Base-by-base conservation (phyloP, 2,329 filamentous ascomycete species). In the Anisogramma anomala region DNA sequence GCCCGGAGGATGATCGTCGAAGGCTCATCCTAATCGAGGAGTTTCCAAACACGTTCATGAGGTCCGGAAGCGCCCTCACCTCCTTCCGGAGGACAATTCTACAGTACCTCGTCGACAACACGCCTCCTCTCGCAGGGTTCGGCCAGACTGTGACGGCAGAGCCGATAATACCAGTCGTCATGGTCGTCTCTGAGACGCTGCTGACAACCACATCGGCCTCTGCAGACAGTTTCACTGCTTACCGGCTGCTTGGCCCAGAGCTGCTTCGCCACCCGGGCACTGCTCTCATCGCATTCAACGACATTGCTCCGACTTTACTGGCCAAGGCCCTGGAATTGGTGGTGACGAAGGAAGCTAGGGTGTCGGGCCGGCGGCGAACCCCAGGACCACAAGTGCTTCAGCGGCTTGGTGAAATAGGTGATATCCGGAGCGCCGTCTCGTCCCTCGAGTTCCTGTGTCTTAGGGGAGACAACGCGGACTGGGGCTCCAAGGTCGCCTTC, bases 401-500 rank as follows among this genome's bases (percentile, higher is more conserved):
- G 50, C 74, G 68, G 20, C 71, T 98, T 0, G 82, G 86, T 0
- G 86, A 94, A 49, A 82, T 86, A 51, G 91, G 91, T 3, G 91
- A 98, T 53, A 81, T 98, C 38, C 77, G 91, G 47, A 96, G 81
- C 58, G 91, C 91, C n/a, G 74, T 94, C 20, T 88, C 87, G 1
- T 84, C 87, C 0, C 70, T 98, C 4, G 87, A 98, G 54, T 96
- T 98, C 53, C 71, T 98, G 10, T 95, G 87, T 55, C 60, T 95
- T 28, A 82, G 85, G 56, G 82, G 82, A 13, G 85, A 91, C 46
- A 70, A 77, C 31, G 72, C 77, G 9, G 78, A 80, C 54, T 83
- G 85, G 84, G 76, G 84, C 11, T 77, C 80, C 32, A 85, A 78
- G 47, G 69, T 91, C 17, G 69, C 74, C 1, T 82, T 84, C 42